Evolutionary conservation across 108 stramenopile species (phyloP).

Genomic region (Cyclotella kingstonii): DNA sequence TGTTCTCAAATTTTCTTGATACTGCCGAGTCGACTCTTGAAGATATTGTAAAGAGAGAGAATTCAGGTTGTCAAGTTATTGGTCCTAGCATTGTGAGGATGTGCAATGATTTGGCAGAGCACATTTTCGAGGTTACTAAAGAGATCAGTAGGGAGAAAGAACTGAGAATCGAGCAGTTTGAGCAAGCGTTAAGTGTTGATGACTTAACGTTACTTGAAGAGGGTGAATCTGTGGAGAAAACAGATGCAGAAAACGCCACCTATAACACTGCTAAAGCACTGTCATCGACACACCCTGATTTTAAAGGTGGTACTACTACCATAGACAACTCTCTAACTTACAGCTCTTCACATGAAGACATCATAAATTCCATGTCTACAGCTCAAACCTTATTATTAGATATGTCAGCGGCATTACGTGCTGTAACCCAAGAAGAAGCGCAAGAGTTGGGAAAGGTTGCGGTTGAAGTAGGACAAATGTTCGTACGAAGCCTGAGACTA

Average conservation of each 20-base stretch:
- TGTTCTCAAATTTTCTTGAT: conserved; percentile 36
- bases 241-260: too few relatives aligned
- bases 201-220: conserved; percentile 38
- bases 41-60: conserved; percentile 27
- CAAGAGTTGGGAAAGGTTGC: conserved; percentile 85
- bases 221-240: too few relatives aligned
- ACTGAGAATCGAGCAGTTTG: conserved; percentile 41
- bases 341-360: conserved; percentile 43
- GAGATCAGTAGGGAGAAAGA: conserved; percentile 53
- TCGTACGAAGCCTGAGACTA: conserved; percentile 58
- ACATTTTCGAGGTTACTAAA: conserved; percentile 50
- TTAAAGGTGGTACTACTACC: too few relatives aligned
- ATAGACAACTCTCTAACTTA: not conserved
- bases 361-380: conserved; percentile 48
- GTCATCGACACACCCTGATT: too few relatives aligned
- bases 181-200: conserved; percentile 40
- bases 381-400: too few relatives aligned
- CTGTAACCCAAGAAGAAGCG: conserved; percentile 64
- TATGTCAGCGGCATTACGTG: conserved; percentile 63
- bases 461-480: conserved; percentile 64
- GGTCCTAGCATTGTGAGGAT: conserved; percentile 64
- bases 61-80: conserved; percentile 40
- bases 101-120: conserved; percentile 72
- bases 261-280: too few relatives aligned
- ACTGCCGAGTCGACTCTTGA: conserved; percentile 19